Evolutionary conservation across 495 filamentous ascomycete genomes (phyloP).

Genomic region (Parachaetomium inaequale): DNA sequence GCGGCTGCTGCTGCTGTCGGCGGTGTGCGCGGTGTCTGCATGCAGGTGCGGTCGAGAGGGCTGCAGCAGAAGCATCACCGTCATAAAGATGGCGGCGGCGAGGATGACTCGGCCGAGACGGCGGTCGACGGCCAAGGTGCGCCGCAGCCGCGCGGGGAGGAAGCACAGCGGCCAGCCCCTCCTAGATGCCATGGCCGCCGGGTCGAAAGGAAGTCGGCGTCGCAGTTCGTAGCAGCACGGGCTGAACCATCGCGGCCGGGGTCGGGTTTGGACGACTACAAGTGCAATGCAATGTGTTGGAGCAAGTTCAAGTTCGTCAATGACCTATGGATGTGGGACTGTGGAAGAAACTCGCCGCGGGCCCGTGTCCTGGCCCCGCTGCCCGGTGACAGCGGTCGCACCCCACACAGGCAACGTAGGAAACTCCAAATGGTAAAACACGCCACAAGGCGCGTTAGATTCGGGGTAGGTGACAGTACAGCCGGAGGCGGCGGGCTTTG

Average conservation of each 20-base stretch:
- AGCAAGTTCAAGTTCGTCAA: too few relatives aligned
- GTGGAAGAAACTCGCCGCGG: too few relatives aligned
- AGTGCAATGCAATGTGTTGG: too few relatives aligned
- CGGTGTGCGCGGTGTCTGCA: background rate
- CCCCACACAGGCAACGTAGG: too few relatives aligned
- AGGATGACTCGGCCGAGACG: constrained; percentile 21
- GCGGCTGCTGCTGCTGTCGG: background rate
- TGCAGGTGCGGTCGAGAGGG: background rate
- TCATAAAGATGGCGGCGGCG: constrained; percentile 16
- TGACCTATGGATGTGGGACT: too few relatives aligned
- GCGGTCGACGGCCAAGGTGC: constrained; percentile 2
- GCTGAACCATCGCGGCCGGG: background rate
- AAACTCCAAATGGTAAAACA: too few relatives aligned
- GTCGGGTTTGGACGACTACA: too few relatives aligned
- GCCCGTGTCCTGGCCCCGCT: too few relatives aligned
- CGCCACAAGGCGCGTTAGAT: too few relatives aligned
- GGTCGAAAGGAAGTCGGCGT: background rate
- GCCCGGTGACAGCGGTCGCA: too few relatives aligned
- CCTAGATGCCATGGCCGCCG: background rate
- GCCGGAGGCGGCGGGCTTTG: too few relatives aligned
- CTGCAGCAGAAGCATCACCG: constrained; percentile 17
- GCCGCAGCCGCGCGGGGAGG: background rate
- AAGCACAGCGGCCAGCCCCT: background rate
- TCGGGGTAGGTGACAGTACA: too few relatives aligned
- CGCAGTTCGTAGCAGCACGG: background rate